These are phyloP conservation scores for Pholiota microspora DNA, from an alignment of 768 basidiomycete genomes.

Conservation along the genomic window DNA sequence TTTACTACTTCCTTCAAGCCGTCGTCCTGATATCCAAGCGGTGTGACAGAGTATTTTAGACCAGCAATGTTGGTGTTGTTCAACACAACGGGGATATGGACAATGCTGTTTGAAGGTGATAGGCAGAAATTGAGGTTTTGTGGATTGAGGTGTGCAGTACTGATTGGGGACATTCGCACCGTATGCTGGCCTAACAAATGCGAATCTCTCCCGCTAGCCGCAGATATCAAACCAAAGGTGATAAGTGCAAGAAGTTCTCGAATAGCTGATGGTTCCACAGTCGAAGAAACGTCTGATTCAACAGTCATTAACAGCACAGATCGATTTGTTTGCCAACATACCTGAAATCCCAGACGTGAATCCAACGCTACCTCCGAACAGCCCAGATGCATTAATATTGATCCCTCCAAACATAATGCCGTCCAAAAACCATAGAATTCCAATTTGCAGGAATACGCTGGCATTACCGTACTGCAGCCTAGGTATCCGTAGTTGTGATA, in stretches of 20 bases:
- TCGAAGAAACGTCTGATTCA: slow-evolving; percentile 36
- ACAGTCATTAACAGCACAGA: slow-evolving; percentile 1
- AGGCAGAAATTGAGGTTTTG: slow-evolving; percentile 73
- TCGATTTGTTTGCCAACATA: slow-evolving; percentile 3
- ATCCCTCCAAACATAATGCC: slow-evolving; percentile 73
- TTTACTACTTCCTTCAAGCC: slow-evolving; percentile 46
- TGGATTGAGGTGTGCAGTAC: slow-evolving; percentile 89
- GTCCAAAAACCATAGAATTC: slow-evolving; percentile 60
- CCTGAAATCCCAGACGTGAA: slow-evolving; percentile 22
- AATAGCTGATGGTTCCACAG: slow-evolving; percentile 45
- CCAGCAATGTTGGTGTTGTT: slow-evolving; percentile 83
- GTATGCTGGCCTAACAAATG: slow-evolving; percentile 87
- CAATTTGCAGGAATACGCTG: slow-evolving; percentile 60
- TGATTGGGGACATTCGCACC: slow-evolving; percentile 89
- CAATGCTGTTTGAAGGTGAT: slow-evolving; percentile 44
- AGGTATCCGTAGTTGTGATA: slow-evolving; percentile 71
- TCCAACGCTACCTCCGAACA: slow-evolving; percentile 21
- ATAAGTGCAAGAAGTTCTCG: slow-evolving; percentile 47
- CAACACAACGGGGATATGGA: slow-evolving; percentile 80
- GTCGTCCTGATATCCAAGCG: slow-evolving; percentile 49
- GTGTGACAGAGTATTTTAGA: slow-evolving; percentile 71
- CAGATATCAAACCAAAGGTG: slow-evolving; percentile 49
- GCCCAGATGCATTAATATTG: slow-evolving; percentile 42
- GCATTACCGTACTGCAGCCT: slow-evolving; percentile 66
- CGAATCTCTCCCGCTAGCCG: slow-evolving; percentile 42